phyloP scores from a whole-genome alignment of 192 early-diverging fungal species.

The Gigaspora rosea region DNA sequence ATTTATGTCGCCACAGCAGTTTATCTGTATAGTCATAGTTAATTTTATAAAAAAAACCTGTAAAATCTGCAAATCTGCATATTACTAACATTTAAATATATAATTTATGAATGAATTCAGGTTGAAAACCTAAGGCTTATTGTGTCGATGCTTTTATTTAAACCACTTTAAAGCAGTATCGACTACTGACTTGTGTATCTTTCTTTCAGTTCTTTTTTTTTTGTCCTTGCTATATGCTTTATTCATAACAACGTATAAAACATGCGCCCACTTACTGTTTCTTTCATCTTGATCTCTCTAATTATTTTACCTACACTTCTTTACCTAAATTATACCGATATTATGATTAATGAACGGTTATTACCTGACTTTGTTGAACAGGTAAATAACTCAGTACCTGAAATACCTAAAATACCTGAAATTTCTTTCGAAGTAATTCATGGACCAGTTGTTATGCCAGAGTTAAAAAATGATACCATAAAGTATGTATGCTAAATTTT shows the following conservation, averaged over 20 bases:
- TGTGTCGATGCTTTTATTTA: too few species aligned
- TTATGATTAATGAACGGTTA: not conserved
- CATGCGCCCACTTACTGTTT: not conserved
- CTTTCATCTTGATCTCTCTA: constrained; percentile 29
- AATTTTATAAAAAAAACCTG: too few species aligned
- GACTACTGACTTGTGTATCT: too few species aligned
- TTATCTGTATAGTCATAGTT: too few species aligned
- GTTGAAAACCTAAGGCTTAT: too few species aligned
- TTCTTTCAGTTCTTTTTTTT: too few species aligned
- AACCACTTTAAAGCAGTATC: too few species aligned
- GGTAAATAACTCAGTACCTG: not conserved
- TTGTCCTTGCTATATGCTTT: too few species aligned
- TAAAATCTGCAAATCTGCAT: too few species aligned
- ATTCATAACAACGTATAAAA: not conserved
- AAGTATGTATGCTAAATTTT: constrained; percentile 39
- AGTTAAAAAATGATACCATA: constrained; percentile 44
- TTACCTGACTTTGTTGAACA: not conserved
- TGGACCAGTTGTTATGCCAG: constrained; percentile 49
- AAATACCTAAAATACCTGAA: not conserved
- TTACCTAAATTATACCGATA: constrained; percentile 23
- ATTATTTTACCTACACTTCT: constrained; percentile 39
- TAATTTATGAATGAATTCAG: too few species aligned
- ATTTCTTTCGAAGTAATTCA: not conserved
- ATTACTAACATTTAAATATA: too few species aligned
- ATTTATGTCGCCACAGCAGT: too few species aligned